Evolutionary conservation across 495 filamentous ascomycete genomes (phyloP), one percentile per base, ranked within the genome.

Genomic region (Cercophora samala): DNA sequence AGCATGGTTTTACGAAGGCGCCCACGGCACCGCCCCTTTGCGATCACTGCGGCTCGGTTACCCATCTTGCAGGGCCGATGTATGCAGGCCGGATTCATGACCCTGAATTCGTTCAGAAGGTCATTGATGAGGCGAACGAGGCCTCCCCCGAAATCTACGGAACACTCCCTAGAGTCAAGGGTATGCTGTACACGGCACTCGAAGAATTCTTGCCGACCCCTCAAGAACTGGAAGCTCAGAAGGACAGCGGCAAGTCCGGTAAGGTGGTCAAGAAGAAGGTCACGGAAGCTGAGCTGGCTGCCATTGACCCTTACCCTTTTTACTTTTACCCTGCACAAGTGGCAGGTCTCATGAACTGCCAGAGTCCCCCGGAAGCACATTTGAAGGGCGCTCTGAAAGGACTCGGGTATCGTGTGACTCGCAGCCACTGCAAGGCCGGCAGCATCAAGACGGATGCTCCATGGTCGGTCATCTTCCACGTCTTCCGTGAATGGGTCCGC

Each of bases 61-160:
- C 90, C 72, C 95, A 97, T 74, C 77, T 97, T 19, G 88, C 87
- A 1, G 95, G 95, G 0, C 95, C 95, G 0, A 97, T 99, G 93
- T 99, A 92, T 82, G 94, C 85, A 59, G 95, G 95, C 3, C 91
- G 90, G 11, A 79, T 99, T 8, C 95, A 98, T 74, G 93, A 93
- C 60, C 79, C 86, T 8, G 82, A 85, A 4, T 99, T 96, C 70
- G 86, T 99, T 65, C 82, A 91, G 69, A 84, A 79, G 37, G 87
- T 99, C 2, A 81, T 99, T 17, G 83, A 84, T 21, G 81, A 86
- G 54, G 82, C 96, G 6, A 85, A 90, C 2, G 77, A 79, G 1
- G 82, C 87, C 2, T 82, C 90, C 9, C 78, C 79, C 9, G 77
- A 87, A 1, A 82, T 85, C 0, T 99, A 99, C 72, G 84, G 86